Base-by-base conservation (phyloP, 495 filamentous ascomycete genomes). In the Talaromyces stipitatus region DNA sequence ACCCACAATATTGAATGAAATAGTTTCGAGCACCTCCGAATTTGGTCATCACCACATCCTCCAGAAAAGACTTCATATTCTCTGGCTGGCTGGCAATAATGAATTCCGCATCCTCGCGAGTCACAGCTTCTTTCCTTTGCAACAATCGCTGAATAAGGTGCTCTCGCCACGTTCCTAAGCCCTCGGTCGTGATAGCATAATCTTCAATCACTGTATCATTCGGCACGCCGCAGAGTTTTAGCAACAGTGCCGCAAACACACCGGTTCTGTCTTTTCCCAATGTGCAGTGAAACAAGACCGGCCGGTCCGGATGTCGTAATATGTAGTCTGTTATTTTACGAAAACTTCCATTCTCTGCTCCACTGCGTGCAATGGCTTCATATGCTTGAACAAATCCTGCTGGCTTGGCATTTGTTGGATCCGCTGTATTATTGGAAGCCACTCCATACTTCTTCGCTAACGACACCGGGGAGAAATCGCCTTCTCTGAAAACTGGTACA, bases 231-330 rank as follows among this genome's bases (percentile, higher is more conserved):
- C 76, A 83, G 9, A 88, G 67, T 43, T 73, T 67, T 7, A 88
- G 69, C 22, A 87, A 62, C 8, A 88, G 58, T 22, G 82, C 85
- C 56, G 76, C 74, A 41, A 88, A 64, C 2, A 88, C 72, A 10
- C 86, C 85, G 1, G 85, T 89, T 41, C 85, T 71, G 66, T 85
- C 82, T 62, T 85, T 85, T 0, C 82, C 82, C 14, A 78, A 80
- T 12, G 80, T 80, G 64, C 83, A 85, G 67, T 82, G 71, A 48
- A 79, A 71, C 61, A 79, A 62, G 28, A 73, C 30, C 32, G 69
- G 62, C 33, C 66, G 64, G 20, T 56, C 27, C 2, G 56, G 50
- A 33, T 60, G 28, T 2, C 58, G 30, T 45, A 58, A 24, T 23
- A 60, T 57, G 24, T 60, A 46, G 45, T 48, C 45, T 18, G 45